Percentiles rank a stretch among this genome's conserved stretches.
phyloP scores from a whole-genome alignment of 2,329 filamentous ascomycete genomes.

The Parastagonospora nodorum region DNA sequence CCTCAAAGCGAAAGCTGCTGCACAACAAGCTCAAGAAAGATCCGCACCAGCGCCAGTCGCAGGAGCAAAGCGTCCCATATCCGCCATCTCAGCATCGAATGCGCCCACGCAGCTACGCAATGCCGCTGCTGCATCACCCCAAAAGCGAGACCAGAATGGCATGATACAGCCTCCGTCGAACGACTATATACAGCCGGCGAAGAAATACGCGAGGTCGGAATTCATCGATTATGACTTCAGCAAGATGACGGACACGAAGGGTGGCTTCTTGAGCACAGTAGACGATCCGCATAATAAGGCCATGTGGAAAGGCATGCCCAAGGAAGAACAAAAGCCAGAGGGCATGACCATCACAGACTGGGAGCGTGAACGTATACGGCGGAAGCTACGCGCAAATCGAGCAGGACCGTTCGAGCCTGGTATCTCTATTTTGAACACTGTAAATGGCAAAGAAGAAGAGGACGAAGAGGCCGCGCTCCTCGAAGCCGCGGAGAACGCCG shows the following conservation, averaged over 20 bases:
- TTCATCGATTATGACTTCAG: constrained; percentile 98
- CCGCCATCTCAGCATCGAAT: constrained; percentile 62
- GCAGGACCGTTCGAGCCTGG: constrained; percentile 87
- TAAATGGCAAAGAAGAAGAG: constrained; percentile 38
- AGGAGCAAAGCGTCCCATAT: constrained; percentile 75
- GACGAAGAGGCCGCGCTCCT: constrained; percentile 32
- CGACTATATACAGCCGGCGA: constrained; percentile 71
- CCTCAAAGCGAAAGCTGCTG: constrained; percentile 82
- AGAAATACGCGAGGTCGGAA: constrained; percentile 77
- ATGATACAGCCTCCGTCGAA: constrained; percentile 46
- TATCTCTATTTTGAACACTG: constrained; percentile 71
- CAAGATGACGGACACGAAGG: constrained; percentile 97
- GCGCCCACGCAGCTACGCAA: constrained; percentile 65
- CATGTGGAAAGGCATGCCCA: constrained; percentile 50
- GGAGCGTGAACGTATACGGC: constrained; percentile 80
- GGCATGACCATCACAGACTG: constrained; percentile 91
- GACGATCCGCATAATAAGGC: constrained; percentile 91
- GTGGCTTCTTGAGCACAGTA: constrained; percentile 86
- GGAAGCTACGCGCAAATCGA: constrained; percentile 72
- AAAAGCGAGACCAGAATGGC: constrained; percentile 41
- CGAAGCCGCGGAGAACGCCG: constrained; percentile 50
- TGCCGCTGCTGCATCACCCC: constrained; percentile 61
- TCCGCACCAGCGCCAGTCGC: constrained; percentile 36
- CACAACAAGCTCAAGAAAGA: constrained; percentile 51
- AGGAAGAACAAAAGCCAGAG: constrained; percentile 72